Conservation (phyloP, 345 rosid genomes). For the Erucastrum elatum region DNA sequence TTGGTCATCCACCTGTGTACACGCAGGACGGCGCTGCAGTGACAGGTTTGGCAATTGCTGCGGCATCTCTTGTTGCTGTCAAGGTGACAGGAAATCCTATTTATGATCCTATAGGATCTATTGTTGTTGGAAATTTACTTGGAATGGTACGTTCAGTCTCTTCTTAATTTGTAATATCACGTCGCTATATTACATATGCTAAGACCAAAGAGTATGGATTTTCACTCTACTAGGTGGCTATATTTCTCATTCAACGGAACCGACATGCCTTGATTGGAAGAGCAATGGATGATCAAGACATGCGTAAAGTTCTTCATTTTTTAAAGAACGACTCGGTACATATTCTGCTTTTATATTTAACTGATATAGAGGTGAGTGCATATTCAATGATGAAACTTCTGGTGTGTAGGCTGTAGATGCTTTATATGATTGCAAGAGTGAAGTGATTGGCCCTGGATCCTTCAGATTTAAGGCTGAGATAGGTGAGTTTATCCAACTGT, state of each 20-base stretch:
- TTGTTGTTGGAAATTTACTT: conserved; percentile 84
- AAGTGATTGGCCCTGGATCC: conserved; percentile 99
- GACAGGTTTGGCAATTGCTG: conserved; percentile 89
- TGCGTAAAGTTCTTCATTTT: conserved; percentile 86
- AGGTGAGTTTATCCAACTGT: conserved; percentile 50
- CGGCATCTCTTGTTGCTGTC: conserved; percentile 86
- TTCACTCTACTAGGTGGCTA: conserved; percentile 65
- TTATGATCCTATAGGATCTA: conserved; percentile 94
- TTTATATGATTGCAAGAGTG: conserved; percentile 95
- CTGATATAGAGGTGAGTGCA: not conserved
- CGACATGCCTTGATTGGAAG: conserved; percentile 97
- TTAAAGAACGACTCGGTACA: conserved; percentile 83
- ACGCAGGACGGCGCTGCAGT: conserved; percentile 98
- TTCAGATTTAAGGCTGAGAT: conserved; percentile 98
- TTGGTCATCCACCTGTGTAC: too few relatives aligned
- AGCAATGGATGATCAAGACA: conserved; percentile 95
- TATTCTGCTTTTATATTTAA: not conserved
- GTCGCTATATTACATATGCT: not conserved
- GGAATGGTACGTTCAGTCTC: conserved; percentile 69
- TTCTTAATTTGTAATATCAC: not conserved
- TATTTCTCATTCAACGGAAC: conserved; percentile 96
- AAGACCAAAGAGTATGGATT: conserved; percentile 8
- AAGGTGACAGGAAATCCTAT: conserved; percentile 82
- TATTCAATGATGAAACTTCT: not conserved
- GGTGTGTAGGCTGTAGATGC: conserved; percentile 83